Conservation (phyloP, 768 basidiomycete species). For the Lactarius sp. region DNA sequence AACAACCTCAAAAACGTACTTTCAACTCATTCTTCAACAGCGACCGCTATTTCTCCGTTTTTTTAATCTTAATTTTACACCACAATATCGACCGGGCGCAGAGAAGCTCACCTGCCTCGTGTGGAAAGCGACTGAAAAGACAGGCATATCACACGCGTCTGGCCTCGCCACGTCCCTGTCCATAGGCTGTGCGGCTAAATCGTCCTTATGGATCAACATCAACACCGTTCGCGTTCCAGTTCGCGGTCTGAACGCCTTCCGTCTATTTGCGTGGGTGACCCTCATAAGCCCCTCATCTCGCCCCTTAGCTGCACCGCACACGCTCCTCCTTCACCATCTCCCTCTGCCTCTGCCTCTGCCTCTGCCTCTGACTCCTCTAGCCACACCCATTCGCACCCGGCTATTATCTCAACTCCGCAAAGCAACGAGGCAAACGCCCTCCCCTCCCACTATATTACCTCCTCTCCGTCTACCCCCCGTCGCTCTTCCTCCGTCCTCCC, state of each 20-base stretch:
- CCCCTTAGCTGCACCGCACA: background rate
- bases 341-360: conserved; percentile 1
- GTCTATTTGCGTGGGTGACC: conserved; percentile 1
- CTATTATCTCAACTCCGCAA: conserved; percentile 21
- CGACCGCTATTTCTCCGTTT: background rate
- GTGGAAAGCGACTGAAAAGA: conserved; percentile 13
- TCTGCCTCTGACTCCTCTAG: conserved; percentile 4
- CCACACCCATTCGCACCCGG: conserved; percentile 10
- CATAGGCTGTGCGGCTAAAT: conserved; percentile 15
- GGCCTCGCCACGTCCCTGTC: conserved; percentile 16
- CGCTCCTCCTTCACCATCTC: conserved; percentile 5
- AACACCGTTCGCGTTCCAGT: conserved; percentile 19
- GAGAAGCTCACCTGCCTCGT: conserved; percentile 21
- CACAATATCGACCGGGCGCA: conserved; percentile 4
- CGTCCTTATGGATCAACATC: conserved; percentile 19
- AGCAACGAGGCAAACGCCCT: conserved; percentile 23
- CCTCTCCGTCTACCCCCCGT: conserved; percentile 15
- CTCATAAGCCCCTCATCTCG: conserved; percentile 18
- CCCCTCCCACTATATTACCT: conserved; percentile 21
- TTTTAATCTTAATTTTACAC: background rate
- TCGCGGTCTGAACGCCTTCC: conserved; percentile 19
- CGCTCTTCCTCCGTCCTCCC: conserved; percentile 7
- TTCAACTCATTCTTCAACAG: too few relatives aligned
- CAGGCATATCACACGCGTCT: conserved; percentile 21
- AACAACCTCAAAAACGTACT: too few relatives aligned